phyloP scores from a whole-genome alignment of 2,329 filamentous ascomycete genomes.

The Alternaria gaisen region DNA sequence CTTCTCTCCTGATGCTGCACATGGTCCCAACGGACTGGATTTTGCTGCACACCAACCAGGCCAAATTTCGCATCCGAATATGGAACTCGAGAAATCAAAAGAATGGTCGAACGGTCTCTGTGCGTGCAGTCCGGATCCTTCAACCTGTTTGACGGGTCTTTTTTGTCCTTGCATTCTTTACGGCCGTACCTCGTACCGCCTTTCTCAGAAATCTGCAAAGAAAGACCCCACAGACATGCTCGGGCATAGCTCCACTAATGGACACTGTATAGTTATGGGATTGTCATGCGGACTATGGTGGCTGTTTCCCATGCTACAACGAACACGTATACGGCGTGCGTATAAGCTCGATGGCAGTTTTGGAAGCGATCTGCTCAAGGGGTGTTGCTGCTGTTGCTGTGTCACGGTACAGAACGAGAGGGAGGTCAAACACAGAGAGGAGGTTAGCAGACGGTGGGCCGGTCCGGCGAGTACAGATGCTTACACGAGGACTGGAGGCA shows the following conservation, averaged over 20 bases:
- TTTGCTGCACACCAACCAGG: constrained; percentile 49
- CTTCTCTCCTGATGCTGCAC: constrained; percentile 48
- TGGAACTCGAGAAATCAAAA: constrained; percentile 40
- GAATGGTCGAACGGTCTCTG: constrained; percentile 48
- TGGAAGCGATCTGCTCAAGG: constrained; percentile 45
- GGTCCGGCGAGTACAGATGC: constrained; percentile 48
- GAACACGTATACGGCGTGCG: constrained; percentile 51
- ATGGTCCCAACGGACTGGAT: constrained; percentile 52
- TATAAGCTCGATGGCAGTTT: constrained; percentile 56
- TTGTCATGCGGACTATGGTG: constrained; percentile 50
- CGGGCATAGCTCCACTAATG: constrained; percentile 49
- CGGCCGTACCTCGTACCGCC: constrained; percentile 55
- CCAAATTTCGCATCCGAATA: constrained; percentile 54
- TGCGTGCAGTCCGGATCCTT: constrained; percentile 46
- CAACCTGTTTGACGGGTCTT: constrained; percentile 51
- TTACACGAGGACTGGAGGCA: constrained; percentile 41
- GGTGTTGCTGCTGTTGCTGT: constrained; percentile 55
- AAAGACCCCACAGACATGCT: constrained; percentile 55
- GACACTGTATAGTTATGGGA: constrained; percentile 51
- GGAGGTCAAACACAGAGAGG: constrained; percentile 56
- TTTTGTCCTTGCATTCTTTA: constrained; percentile 57
- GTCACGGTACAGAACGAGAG: constrained; percentile 56
- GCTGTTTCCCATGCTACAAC: constrained; percentile 50
- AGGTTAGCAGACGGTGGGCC: constrained; percentile 50
- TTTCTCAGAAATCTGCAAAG: constrained; percentile 49